phyloP scores from a whole-genome alignment of 208 protist genomes.

The Leishmania braziliensis region DNA sequence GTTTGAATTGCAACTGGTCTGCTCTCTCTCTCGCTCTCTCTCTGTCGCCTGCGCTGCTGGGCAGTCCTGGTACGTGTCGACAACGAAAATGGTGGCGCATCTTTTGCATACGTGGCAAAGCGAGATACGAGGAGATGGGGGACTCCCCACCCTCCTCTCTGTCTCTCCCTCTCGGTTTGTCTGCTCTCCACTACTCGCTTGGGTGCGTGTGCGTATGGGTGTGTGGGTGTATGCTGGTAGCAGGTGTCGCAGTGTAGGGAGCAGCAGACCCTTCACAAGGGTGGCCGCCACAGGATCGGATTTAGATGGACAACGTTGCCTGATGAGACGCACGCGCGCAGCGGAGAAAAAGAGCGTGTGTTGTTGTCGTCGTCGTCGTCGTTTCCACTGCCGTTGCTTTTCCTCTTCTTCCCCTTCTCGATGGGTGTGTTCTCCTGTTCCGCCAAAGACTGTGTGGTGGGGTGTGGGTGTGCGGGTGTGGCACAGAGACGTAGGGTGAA shows the following conservation, averaged over 20 bases:
- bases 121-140: background rate
- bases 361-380: background rate
- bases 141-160: background rate
- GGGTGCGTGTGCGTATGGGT: background rate
- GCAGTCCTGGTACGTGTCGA: background rate
- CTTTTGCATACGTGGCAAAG: background rate
- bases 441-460: background rate
- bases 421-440: background rate
- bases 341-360: background rate
- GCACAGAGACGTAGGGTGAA: background rate
- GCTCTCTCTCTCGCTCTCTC: background rate
- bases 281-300: background rate
- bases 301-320: background rate
- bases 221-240: background rate
- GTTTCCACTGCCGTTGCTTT: background rate
- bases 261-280: background rate
- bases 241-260: background rate
- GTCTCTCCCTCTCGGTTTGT: background rate
- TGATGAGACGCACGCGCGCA: background rate
- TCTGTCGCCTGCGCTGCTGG: background rate
- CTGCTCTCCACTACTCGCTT: background rate
- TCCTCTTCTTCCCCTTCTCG: background rate
- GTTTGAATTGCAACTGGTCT: background rate
- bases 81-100: background rate
- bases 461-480: conserved; percentile 1